A percentile compares a stretch with the other conserved stretches of the same genome.
phyloP scores from a whole-genome alignment of 257 asterid species.

The Paraleonurus japonicus region DNA sequence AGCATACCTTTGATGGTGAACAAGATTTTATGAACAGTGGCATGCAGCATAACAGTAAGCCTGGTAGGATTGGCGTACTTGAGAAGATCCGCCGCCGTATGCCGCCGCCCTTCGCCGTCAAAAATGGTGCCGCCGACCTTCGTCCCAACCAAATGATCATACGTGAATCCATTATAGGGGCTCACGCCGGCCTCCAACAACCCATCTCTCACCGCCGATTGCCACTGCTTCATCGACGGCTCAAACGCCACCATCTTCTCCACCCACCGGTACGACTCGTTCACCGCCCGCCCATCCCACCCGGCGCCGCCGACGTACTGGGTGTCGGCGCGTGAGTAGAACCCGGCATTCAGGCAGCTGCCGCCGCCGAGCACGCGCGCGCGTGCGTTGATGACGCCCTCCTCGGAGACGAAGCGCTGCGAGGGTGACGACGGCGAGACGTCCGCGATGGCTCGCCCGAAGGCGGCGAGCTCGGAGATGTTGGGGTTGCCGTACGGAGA shows the following conservation, averaged over 20 bases:
- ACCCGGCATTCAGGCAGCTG: slow-evolving; percentile 73
- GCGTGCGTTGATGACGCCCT: slow-evolving; percentile 67
- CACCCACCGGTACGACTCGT: slow-evolving; percentile 69
- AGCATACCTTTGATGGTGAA: slow-evolving; percentile 49
- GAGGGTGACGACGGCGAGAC: slow-evolving; percentile 64
- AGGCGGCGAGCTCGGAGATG: slow-evolving; percentile 54
- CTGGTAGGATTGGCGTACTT: slow-evolving; percentile 55
- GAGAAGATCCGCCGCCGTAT: slow-evolving; percentile 78
- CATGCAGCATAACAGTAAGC: slow-evolving; percentile 54
- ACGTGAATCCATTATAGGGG: slow-evolving; percentile 72
- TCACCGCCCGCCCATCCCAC: slow-evolving; percentile 56
- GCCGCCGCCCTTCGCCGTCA: slow-evolving; percentile 50
- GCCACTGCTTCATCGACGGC: slow-evolving; percentile 68
- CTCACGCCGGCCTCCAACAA: slow-evolving; percentile 53
- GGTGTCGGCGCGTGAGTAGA: slow-evolving; percentile 60
- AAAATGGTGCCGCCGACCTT: slow-evolving; percentile 78
- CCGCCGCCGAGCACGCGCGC: slow-evolving; percentile 74
- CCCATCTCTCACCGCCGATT: slow-evolving; percentile 66
- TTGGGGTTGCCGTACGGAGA: slow-evolving; percentile 70
- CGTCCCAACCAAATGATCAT: slow-evolving; percentile 67
- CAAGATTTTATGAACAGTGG: slow-evolving; percentile 60
- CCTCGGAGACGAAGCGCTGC: slow-evolving; percentile 75
- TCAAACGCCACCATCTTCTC: slow-evolving; percentile 64
- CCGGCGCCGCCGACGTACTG: slow-evolving; percentile 40
- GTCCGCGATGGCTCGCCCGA: slow-evolving; percentile 62